Percentiles rank a stretch among this genome's conserved stretches.
These are phyloP conservation scores for Phaeodactylum tricornutum DNA, from an alignment of 108 stramenopile species.

Conservation along the genomic window DNA sequence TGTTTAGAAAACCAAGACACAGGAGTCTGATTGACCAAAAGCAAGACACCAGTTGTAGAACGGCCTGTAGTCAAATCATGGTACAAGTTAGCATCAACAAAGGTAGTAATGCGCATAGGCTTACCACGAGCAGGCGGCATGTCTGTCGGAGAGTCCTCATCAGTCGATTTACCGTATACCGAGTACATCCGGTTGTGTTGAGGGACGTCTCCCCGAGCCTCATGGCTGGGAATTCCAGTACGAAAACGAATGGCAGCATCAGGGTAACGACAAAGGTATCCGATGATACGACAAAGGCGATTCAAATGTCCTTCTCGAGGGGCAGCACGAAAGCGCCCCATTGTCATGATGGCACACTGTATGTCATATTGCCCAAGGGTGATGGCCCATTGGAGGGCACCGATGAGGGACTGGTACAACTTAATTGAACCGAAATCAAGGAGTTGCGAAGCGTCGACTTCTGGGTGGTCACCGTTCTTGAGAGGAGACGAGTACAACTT, in stretches of 20 bases:
- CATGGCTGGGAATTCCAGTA: neutral
- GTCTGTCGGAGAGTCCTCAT: slow-evolving; percentile 1
- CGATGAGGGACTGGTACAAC: slow-evolving; percentile 19
- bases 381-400: slow-evolving; percentile 14
- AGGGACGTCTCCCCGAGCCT: neutral
- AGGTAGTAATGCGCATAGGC: slow-evolving; percentile 4
- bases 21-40: slow-evolving; percentile 2
- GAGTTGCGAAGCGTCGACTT: slow-evolving; percentile 8
- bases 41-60: slow-evolving; percentile 1
- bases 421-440: slow-evolving; percentile 2
- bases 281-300: slow-evolving; percentile 16
- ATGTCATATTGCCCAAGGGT: slow-evolving; percentile 16
- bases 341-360: slow-evolving; percentile 1
- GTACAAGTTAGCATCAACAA: slow-evolving; percentile 17
- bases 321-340: slow-evolving; percentile 6
- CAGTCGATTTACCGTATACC: slow-evolving; percentile 3
- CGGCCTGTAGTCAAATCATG: slow-evolving; percentile 9
- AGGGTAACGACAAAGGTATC: slow-evolving; percentile 12
- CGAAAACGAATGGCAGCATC: slow-evolving; percentile 5
- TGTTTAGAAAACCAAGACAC: slow-evolving; percentile 4
- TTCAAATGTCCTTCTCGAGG: slow-evolving; percentile 22
- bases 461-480: slow-evolving; percentile 19
- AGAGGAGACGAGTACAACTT: too few species aligned
- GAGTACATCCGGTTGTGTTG: slow-evolving; percentile 3
- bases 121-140: slow-evolving; percentile 11